Evolutionary conservation across 2,329 filamentous ascomycete species (phyloP).

Genomic region (Cryphonectria parasitica): DNA sequence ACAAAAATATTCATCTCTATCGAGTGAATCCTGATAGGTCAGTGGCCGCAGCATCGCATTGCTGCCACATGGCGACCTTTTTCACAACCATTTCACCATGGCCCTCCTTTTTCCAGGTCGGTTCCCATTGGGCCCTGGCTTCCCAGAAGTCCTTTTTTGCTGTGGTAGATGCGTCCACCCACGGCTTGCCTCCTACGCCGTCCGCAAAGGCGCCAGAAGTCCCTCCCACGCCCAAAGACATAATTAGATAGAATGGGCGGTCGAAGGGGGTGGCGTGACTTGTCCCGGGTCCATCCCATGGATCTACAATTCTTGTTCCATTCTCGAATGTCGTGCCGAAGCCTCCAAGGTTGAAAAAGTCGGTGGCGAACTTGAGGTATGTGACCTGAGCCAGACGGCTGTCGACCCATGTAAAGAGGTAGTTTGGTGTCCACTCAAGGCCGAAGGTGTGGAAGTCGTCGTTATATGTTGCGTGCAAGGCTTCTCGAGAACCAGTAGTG

Average conservation of each 20-base stretch:
- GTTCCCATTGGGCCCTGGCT: slow-evolving; percentile 17
- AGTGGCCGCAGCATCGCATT: slow-evolving; percentile 22
- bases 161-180: slow-evolving; percentile 24
- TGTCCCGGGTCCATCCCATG: slow-evolving; percentile 19
- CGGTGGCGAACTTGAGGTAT: slow-evolving; percentile 25
- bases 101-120: slow-evolving; percentile 14
- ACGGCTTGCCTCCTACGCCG: slow-evolving; percentile 27
- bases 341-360: slow-evolving; percentile 18
- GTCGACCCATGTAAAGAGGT: slow-evolving; percentile 29
- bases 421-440: slow-evolving; percentile 28
- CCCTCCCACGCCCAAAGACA: slow-evolving; percentile 7
- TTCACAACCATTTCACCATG: slow-evolving; percentile 7
- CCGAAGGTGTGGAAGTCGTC: slow-evolving; percentile 26
- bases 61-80: slow-evolving; percentile 27
- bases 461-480: slow-evolving; percentile 19
- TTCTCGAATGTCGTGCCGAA: slow-evolving; percentile 24
- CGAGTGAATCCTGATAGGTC: not conserved
- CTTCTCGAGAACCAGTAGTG: slow-evolving; percentile 21
- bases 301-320: slow-evolving; percentile 18
- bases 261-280: slow-evolving; percentile 15
- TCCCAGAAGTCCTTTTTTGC: slow-evolving; percentile 28
- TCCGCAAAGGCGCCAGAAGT: slow-evolving; percentile 20
- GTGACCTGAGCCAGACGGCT: slow-evolving; percentile 26
- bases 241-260: slow-evolving; percentile 13
- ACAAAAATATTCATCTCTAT: not conserved